phyloP scores from a whole-genome alignment of 768 basidiomycete genomes.

The Candolleomyces efflorescens region DNA sequence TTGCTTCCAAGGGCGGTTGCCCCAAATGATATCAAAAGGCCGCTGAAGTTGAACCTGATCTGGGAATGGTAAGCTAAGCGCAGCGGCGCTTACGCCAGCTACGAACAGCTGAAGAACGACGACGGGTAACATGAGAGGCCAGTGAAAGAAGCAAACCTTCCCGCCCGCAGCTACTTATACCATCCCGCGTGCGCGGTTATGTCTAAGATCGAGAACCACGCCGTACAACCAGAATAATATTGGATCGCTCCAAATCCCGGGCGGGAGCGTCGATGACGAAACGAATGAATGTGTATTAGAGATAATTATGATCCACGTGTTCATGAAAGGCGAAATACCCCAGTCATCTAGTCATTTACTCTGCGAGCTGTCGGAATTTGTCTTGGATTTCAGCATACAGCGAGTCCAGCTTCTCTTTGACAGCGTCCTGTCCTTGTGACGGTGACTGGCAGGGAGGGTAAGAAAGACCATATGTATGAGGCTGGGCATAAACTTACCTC shows the following conservation, averaged over 20 bases:
- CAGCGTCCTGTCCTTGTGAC: conserved; percentile 81
- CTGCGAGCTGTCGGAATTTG: conserved; percentile 83
- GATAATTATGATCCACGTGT: conserved; percentile 3
- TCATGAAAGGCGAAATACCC: conserved; percentile 3
- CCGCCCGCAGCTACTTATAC: too few species aligned
- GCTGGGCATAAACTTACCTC: conserved; percentile 49
- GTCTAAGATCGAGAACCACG: neutral
- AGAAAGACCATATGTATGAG: neutral
- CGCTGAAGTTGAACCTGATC: neutral
- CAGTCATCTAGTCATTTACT: conserved; percentile 37
- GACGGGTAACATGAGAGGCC: neutral
- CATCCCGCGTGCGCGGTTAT: too few species aligned
- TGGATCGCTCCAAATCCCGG: neutral
- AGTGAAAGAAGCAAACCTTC: too few species aligned
- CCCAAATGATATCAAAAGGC: conserved; percentile 5
- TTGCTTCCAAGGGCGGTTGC: conserved; percentile 1
- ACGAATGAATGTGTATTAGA: neutral
- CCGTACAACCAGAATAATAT: neutral
- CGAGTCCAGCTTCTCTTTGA: conserved; percentile 78
- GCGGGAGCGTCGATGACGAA: neutral
- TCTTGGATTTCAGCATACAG: conserved; percentile 86
- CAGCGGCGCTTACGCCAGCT: conserved; percentile 1
- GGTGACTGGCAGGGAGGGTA: conserved; percentile 60
- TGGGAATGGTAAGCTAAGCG: too few species aligned
- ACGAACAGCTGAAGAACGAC: conserved; percentile 2